Evolutionary conservation across 177 flowering plant genomes (phyloP), one percentile per base, ranked within the genome.

Genomic region (Vitis hybrid): DNA sequence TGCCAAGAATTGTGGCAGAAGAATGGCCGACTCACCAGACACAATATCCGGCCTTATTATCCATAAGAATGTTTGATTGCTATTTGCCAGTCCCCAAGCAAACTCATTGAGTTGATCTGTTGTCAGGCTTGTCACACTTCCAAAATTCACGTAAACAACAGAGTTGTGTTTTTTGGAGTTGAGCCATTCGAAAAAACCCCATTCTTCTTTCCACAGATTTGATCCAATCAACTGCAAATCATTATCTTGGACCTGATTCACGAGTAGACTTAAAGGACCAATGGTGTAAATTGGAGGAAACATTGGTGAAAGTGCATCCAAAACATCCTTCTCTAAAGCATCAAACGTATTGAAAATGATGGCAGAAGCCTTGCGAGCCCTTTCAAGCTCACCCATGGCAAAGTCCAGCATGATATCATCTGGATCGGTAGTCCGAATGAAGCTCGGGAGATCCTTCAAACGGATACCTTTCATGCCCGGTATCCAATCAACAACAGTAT

Each of bases 331-430:
- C 58, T 87, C 90, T 1, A 87, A n/a, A 8, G 62, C 76, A 21
- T 77, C 78, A 24, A 77, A 87, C 0, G 90, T 85, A 70, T 86
- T 84, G 18, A 86, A 15, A 58, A 86, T 65, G 50, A 87, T 16
- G 0, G 85, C 90, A 0, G 81, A 64, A 11, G 89, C 89, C 51
- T 63, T 73, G 2, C 48, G 40, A 5, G 77, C 68, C 56, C 81
- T 79, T 6, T 66, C 67, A 1, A 18, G 18, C 18, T 18, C 18
- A 18, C 18, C 18, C 18, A 18, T 18, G 18, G 18, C 18, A 18
- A 18, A 18, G 18, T 18, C 18, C 18, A 18, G 18, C 18, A 18
- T 18, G 18, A 18, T 18, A 18, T 18, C 18, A 18, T 18, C 18
- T 18, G 18, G 18, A 18, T 18, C 18, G 18, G 18, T 18, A 18